Percentiles rank a stretch among this genome's conserved stretches.
Evolutionary conservation across 306 rosid genomes (phyloP).

Genomic region (Pyrus pyrifolia): DNA sequence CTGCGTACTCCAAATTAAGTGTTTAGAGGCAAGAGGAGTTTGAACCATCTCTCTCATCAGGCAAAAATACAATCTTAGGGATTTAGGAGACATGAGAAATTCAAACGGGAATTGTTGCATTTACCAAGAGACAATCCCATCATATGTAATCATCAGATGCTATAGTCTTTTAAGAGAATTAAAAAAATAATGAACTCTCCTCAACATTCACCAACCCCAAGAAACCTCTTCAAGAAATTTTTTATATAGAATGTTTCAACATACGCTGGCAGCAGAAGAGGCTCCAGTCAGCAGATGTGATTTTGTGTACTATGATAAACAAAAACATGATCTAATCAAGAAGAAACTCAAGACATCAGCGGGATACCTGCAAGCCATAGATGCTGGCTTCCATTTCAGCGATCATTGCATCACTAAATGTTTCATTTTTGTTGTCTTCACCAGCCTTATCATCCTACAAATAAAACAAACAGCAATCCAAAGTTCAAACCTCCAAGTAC

Average conservation of each 20-base stretch:
- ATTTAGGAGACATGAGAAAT: neutral
- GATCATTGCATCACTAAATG: constrained; percentile 60
- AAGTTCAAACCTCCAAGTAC: neutral
- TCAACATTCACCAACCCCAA: neutral
- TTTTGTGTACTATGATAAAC: neutral
- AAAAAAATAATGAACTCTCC: neutral
- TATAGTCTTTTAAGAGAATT: neutral
- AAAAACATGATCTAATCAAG: neutral
- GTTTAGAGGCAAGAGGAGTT: neutral
- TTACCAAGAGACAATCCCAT: neutral
- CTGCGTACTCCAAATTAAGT: neutral
- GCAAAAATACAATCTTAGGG: neutral
- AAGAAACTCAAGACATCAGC: constrained; percentile 20
- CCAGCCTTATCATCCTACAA: constrained; percentile 48
- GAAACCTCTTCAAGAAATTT: neutral
- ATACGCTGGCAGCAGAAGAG: neutral
- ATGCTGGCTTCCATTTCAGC: constrained; percentile 80
- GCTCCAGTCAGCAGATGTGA: neutral
- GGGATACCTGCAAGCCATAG: constrained; percentile 73
- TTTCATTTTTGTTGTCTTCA: constrained; percentile 32
- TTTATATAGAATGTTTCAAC: neutral
- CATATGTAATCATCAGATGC: neutral
- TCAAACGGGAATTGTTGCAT: neutral
- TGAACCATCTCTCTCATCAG: neutral
- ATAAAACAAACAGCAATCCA: constrained; percentile 15